Conservation (phyloP, 2,329 filamentous ascomycete species). For the Arthrobotrys musiformis region DNA sequence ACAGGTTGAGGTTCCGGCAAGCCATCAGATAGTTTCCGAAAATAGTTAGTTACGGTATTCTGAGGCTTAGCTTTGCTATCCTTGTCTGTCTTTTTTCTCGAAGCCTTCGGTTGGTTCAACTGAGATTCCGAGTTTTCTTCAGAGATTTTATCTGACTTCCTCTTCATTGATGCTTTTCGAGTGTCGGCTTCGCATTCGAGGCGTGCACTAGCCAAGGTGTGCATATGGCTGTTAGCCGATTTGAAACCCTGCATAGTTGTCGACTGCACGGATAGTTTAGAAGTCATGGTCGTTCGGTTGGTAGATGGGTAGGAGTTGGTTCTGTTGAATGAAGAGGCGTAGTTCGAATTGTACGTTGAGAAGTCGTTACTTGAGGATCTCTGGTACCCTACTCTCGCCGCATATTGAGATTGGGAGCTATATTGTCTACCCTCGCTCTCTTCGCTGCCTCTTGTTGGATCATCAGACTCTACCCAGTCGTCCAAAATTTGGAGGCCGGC, state of each 20-base stretch:
- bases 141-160: constrained; percentile 46
- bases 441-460: constrained; percentile 14
- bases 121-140: constrained; percentile 24
- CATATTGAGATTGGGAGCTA: constrained; percentile 7
- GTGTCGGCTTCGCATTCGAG: constrained; percentile 57
- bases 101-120: constrained; percentile 19
- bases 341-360: constrained; percentile 34
- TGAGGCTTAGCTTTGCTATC: constrained; percentile 27
- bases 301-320: constrained; percentile 40
- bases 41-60: constrained; percentile 58
- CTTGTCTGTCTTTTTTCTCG: constrained; percentile 29
- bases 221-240: constrained; percentile 58
- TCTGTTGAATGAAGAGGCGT: constrained; percentile 35
- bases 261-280: constrained; percentile 23
- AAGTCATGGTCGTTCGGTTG: constrained; percentile 32
- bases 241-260: constrained; percentile 57
- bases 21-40: constrained; percentile 40
- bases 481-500: constrained; percentile 47
- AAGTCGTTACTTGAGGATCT: constrained; percentile 12
- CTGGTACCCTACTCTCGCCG: neutral
- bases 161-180: constrained; percentile 38
- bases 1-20: constrained; percentile 14
- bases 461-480: constrained; percentile 39
- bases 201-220: constrained; percentile 59
- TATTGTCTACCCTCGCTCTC: constrained; percentile 17